Base-by-base conservation (phyloP, 2,329 filamentous ascomycete genomes). In the Simplicillium sp. region DNA sequence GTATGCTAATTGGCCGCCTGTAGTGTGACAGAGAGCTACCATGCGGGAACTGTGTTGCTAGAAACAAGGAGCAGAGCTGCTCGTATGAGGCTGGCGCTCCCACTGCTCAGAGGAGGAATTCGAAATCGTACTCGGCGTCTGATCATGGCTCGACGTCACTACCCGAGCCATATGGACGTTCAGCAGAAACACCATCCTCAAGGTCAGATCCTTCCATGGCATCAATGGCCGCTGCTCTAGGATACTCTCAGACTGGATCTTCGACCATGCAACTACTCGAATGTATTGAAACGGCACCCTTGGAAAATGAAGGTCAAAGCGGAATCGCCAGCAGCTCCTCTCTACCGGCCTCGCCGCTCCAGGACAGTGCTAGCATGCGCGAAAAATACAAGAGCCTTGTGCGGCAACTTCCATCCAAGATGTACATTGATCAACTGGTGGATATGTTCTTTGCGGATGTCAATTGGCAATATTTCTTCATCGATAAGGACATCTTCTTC, bases 11-110 rank as follows among this genome's bases (percentile, higher is more conserved):
- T 33, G 29, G 11, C 16, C 7, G 14, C 4, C n/a, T 35, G 32
- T 31, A 77, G 69, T 81, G 77, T 55, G 75, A 81, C 52, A 69
- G 77, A 44, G 66, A 71, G 44, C 62, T 71, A 44, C 77, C 77
- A 2, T 80, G 77, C 54, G 67, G 69, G 36, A 79, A 79, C 53
- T 81, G 77, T 56, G 62, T 68, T 28, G 68, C 70, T 39, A 67
- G 77, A 39, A 73, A 71, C 49, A 79, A 76, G 53, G 65, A 72
- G 47, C 59, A 64, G 2, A 58, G 64, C n/a, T 81, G 77, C 50
- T 63, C 62, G 16, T 81, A 80, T 52, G 75, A 80, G 55, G 70
- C 67, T 8, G 65, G 65, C 28, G 62, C 67, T 4, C 67, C 68
- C 4, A 62, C 66, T 18, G 54, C 61, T 66, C 62, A 44, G 56